Conservation (phyloP, 202 grass and related monocot species). For the Cymbopogon flexuosus region DNA sequence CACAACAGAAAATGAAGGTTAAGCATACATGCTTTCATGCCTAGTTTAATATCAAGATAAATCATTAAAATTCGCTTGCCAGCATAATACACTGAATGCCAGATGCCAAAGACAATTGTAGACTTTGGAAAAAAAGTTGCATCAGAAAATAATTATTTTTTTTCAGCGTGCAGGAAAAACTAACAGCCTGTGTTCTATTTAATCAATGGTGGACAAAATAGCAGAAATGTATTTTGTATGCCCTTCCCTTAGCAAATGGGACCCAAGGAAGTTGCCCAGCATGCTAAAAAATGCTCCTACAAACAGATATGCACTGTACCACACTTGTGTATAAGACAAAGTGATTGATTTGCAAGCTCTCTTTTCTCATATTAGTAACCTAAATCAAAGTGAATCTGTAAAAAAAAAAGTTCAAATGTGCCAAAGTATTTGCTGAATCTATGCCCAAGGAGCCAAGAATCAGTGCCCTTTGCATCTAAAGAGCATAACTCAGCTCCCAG, state of each 20-base stretch:
- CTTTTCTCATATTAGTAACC: not conserved
- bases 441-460: not conserved
- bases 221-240: not conserved
- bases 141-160: too few relatives aligned
- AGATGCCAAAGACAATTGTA: not conserved
- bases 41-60: not conserved
- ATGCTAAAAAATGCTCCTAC: not conserved
- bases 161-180: not conserved
- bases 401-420: not conserved
- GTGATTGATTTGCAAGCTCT: not conserved
- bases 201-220: not conserved
- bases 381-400: not conserved
- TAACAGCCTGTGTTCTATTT: not conserved
- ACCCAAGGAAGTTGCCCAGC: not conserved
- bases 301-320: not conserved
- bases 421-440: not conserved
- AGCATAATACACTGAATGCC: not conserved
- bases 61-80: not conserved
- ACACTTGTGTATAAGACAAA: not conserved
- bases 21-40: not conserved
- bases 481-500: not conserved
- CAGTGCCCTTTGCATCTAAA: not conserved
- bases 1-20: slow-evolving; percentile 21
- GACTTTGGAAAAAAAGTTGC: not conserved
- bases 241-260: not conserved